Evolutionary conservation across 495 filamentous ascomycete genomes (phyloP).

Genomic region (Saxispiralis lemnorum): DNA sequence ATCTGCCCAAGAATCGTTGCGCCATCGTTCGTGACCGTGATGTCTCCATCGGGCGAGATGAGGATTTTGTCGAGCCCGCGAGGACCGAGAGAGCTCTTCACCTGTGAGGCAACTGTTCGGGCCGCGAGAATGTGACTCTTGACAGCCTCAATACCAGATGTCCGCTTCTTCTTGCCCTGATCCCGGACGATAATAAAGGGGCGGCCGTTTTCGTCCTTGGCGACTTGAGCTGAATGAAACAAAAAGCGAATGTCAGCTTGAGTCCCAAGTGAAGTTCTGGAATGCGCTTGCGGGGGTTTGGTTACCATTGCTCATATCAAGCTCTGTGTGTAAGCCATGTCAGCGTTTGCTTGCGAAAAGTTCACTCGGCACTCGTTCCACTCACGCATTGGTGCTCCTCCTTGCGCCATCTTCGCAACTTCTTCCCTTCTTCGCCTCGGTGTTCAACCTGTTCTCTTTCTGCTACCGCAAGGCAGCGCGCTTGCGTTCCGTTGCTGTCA

Average conservation of each 20-base stretch:
- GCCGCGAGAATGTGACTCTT: conserved; percentile 96
- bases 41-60: conserved; percentile 96
- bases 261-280: neutral
- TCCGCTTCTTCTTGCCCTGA: conserved; percentile 94
- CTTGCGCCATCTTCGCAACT: conserved; percentile 8
- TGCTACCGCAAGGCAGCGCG: neutral
- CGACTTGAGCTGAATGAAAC: conserved; percentile 40
- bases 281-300: neutral
- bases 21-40: conserved; percentile 98
- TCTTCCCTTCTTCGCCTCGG: neutral
- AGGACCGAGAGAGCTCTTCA: conserved; percentile 91
- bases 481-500: neutral
- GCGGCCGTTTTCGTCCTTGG: conserved; percentile 87
- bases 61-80: conserved; percentile 97
- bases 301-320: conserved; percentile 61
- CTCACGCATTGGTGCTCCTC: conserved; percentile 17
- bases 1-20: conserved; percentile 95
- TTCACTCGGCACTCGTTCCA: neutral
- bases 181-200: conserved; percentile 98
- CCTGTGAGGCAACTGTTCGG: conserved; percentile 85
- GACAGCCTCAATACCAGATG: conserved; percentile 88
- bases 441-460: neutral
- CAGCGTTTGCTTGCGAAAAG: neutral
- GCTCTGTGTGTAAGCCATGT: conserved; percentile 19
- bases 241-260: conserved; percentile 7